phyloP scores from a whole-genome alignment of 768 basidiomycete genomes.

The Mycena albidolilacea region DNA sequence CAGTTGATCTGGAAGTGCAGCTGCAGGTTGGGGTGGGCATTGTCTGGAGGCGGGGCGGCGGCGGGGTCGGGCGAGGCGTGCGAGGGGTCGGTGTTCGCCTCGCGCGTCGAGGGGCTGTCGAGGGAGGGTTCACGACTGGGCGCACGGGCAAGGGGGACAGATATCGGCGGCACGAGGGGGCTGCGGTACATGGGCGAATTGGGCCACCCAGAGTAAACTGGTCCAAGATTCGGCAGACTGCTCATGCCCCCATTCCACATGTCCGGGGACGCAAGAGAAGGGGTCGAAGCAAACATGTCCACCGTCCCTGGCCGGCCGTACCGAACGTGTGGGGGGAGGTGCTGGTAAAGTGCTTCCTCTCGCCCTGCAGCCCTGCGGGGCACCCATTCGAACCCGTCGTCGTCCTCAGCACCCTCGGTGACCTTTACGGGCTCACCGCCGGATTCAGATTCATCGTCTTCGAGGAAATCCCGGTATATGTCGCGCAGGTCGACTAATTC shows the following conservation, averaged over 20 bases:
- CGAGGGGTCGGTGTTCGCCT: conserved; percentile 39
- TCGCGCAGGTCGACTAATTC: conserved; percentile 94
- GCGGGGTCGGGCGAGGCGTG: conserved; percentile 31
- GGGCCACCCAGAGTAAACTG: conserved; percentile 47
- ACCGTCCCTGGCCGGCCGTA: conserved; percentile 70
- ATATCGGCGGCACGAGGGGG: conserved; percentile 53
- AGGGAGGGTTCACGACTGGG: conserved; percentile 34
- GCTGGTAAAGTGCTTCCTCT: conserved; percentile 74
- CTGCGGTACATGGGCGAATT: conserved; percentile 51
- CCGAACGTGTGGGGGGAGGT: conserved; percentile 81
- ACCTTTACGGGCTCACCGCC: conserved; percentile 68
- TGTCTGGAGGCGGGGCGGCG: conserved; percentile 43
- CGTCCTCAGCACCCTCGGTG: conserved; percentile 68
- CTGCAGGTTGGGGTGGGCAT: conserved; percentile 81
- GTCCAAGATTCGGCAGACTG: conserved; percentile 55
- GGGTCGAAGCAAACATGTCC: conserved; percentile 73
- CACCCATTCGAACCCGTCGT: conserved; percentile 90
- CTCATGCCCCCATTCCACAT: conserved; percentile 59
- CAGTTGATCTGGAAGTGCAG: conserved; percentile 89
- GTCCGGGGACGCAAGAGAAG: conserved; percentile 61
- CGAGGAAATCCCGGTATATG: conserved; percentile 95
- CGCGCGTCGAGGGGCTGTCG: conserved; percentile 35
- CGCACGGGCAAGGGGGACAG: conserved; percentile 45
- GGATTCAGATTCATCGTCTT: conserved; percentile 78
- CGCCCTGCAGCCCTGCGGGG: conserved; percentile 72